Conservation (phyloP, 306 rosid genomes). For the Fragaria nilgerrensis region DNA sequence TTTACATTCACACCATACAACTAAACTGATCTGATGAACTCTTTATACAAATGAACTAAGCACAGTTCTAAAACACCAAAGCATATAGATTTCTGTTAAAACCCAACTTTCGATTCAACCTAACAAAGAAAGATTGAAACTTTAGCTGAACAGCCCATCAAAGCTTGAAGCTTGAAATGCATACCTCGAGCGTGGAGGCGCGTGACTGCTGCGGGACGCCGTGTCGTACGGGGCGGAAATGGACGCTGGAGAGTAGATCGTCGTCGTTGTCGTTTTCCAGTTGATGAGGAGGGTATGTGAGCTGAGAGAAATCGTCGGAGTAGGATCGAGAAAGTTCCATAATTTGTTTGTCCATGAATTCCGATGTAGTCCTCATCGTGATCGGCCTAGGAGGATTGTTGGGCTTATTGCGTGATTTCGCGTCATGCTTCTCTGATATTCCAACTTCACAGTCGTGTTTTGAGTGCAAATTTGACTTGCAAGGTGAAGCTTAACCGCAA, state of each 20-base stretch:
- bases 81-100: neutral
- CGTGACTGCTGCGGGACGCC: constrained; percentile 12
- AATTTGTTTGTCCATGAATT: constrained; percentile 38
- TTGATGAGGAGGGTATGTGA: constrained; percentile 12
- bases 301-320: constrained; percentile 35
- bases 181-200: constrained; percentile 21
- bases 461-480: neutral
- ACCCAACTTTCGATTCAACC: neutral
- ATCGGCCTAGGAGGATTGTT: neutral
- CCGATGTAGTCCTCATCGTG: constrained; percentile 30
- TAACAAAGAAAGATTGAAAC: neutral
- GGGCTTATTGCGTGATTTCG: neutral
- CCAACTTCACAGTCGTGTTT: constrained; percentile 1
- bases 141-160: neutral
- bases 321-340: constrained; percentile 36
- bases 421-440: neutral
- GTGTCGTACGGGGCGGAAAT: constrained; percentile 24
- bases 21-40: neutral
- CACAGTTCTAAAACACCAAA: neutral
- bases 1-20: neutral
- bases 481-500: constrained; percentile 4
- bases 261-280: constrained; percentile 13
- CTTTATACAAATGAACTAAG: neutral
- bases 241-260: constrained; percentile 24
- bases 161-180: constrained; percentile 3